A percentile compares a stretch with the other conserved stretches of the same genome.
phyloP scores from a whole-genome alignment of 164 flowering plant species.

The Vitis labrusca region DNA sequence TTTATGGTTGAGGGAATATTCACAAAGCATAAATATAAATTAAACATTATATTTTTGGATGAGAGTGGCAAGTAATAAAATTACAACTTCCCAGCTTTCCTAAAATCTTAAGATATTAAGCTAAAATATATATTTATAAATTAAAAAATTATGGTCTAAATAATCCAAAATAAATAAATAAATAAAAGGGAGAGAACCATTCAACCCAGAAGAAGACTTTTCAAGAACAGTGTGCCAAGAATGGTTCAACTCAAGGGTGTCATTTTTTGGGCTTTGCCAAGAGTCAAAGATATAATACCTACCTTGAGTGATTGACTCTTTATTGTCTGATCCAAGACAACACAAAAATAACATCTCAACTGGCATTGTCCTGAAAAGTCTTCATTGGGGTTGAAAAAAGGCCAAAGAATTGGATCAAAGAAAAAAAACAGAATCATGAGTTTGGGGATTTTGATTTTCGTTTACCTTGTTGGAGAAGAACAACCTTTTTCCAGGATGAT shows the following conservation, averaged over 20 bases:
- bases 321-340: neutral
- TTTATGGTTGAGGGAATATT: too few relatives aligned
- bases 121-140: too few relatives aligned
- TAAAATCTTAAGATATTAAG: too few relatives aligned
- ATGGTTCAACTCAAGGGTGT: neutral
- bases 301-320: neutral
- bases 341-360: neutral
- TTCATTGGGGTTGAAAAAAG: neutral
- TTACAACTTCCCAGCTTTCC: too few relatives aligned
- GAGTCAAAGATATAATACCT: neutral
- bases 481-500: conserved; percentile 68
- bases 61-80: too few relatives aligned
- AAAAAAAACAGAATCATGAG: too few relatives aligned
- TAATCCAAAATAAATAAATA: too few relatives aligned
- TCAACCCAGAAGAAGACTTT: neutral
- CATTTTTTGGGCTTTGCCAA: neutral
- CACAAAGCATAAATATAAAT: too few relatives aligned
- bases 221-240: conserved; percentile 3
- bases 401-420: neutral
- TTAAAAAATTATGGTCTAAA: too few relatives aligned
- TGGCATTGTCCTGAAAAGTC: neutral
- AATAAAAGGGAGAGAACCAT: too few relatives aligned
- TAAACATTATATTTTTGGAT: too few relatives aligned
- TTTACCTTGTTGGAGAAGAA: conserved; percentile 85
- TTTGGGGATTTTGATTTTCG: too few relatives aligned